Base-by-base conservation (phyloP, 2,329 filamentous ascomycete species). In the Curvularia lunata region DNA sequence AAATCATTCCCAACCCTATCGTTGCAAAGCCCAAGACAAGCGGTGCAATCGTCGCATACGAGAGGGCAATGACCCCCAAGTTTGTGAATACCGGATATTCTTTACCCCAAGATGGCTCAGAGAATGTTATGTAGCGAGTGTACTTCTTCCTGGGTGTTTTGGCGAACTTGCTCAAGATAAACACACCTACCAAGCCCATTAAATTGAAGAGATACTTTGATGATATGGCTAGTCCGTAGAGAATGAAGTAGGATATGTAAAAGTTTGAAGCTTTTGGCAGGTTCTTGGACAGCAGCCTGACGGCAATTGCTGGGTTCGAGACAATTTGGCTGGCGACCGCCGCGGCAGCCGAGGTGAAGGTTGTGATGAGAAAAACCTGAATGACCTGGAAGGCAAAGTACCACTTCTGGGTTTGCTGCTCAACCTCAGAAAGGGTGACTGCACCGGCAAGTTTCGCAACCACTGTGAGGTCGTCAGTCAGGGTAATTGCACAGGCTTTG, bases 331-430 rank as follows among this genome's bases (percentile, higher is more conserved):
- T 64, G 28, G 76, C 70, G 5, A 75, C 74, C 12, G 88, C 84
- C 1, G 91, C 86, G 4, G 92, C 92, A 0, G 92, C 88, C 19
- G 91, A 92, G 3, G 91, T 85, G 28, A 97, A 68, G 0, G 94
- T 97, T 0, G 91, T 88, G 52, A 98, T 87, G 54, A 98, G 80
- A 81, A 98, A 98, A 42, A 97, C 91, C 74, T 98, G 93, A 16
- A 98, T 84, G 32, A 98, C 87, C 75, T 95, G 91, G 81, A 96
- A 96, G 45, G 84, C 86, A 73, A 98, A 99, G 82, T 96, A 99
- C 66, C 87, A 90, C 68, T 93, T 94, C 73, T 99, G 95, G 0
- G 91, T 92, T 59, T 92, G 92, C 16, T 98, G 82, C 45, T 83
- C 81, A n/a, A 81, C 77, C 50, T 81, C 76, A 37, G 78, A 76